These are phyloP conservation scores for Rubroboletus pulcherrimus DNA, from an alignment of 768 basidiomycete species.

Conservation along the genomic window DNA sequence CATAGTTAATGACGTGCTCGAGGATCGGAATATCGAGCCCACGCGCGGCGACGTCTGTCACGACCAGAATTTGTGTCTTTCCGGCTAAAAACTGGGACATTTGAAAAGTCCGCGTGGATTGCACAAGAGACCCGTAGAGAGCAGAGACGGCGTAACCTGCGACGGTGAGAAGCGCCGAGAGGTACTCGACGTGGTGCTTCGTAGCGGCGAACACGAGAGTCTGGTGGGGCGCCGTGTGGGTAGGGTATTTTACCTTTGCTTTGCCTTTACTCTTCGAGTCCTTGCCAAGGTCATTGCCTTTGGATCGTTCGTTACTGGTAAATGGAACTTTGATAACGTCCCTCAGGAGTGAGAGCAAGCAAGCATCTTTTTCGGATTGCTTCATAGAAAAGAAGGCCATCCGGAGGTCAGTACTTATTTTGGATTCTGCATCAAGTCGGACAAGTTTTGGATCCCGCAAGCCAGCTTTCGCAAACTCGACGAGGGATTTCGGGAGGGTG, in stretches of 20 bases:
- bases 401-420: slow-evolving; percentile 88
- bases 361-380: slow-evolving; percentile 91
- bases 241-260: slow-evolving; percentile 40
- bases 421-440: slow-evolving; percentile 93
- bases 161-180: slow-evolving; percentile 68
- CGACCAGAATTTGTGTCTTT: slow-evolving; percentile 79
- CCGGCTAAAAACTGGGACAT: slow-evolving; percentile 89
- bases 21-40: slow-evolving; percentile 97
- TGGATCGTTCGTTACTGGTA: slow-evolving; percentile 29
- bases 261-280: slow-evolving; percentile 52
- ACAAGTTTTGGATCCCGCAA: slow-evolving; percentile 91
- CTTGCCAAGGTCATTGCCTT: slow-evolving; percentile 19
- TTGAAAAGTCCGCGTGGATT: slow-evolving; percentile 81
- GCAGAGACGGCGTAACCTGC: slow-evolving; percentile 89
- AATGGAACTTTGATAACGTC: slow-evolving; percentile 85
- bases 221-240: slow-evolving; percentile 76
- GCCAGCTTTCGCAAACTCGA: slow-evolving; percentile 98
- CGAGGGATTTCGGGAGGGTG: slow-evolving; percentile 90
- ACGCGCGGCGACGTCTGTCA: slow-evolving; percentile 97
- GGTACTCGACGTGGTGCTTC: slow-evolving; percentile 98
- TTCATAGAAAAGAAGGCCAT: slow-evolving; percentile 95
- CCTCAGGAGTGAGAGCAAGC: slow-evolving; percentile 74
- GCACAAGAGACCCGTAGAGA: slow-evolving; percentile 95
- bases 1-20: slow-evolving; percentile 97
- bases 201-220: slow-evolving; percentile 94